Evolutionary conservation across 1,284 basidiomycete genomes (phyloP).

Genomic region (Sanghuangporus weigelae): DNA sequence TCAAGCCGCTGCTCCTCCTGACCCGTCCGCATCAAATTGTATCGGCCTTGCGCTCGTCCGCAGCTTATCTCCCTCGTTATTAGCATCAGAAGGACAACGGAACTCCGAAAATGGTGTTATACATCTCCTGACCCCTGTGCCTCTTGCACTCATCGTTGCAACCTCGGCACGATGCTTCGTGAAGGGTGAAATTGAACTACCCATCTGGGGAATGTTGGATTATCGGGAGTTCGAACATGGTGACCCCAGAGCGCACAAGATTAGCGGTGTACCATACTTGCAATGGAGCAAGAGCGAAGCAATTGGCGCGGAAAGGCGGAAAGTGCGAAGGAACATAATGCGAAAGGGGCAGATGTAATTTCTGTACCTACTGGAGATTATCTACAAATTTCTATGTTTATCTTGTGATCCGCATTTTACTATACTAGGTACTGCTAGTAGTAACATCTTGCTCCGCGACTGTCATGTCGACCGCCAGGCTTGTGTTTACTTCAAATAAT

Average conservation of each 20-base stretch:
- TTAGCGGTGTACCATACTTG: conserved; percentile 71
- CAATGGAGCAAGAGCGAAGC: conserved; percentile 69
- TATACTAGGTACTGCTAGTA: background rate
- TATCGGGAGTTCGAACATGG: conserved; percentile 41
- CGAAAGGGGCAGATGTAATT: conserved; percentile 63
- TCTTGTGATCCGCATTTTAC: background rate
- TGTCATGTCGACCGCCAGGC: background rate
- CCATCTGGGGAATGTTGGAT: conserved; percentile 85
- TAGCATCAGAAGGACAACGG: conserved; percentile 18
- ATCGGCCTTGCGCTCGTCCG: conserved; percentile 74
- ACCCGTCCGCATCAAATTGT: conserved; percentile 53
- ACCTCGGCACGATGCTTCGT: conserved; percentile 47
- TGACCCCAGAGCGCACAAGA: conserved; percentile 50
- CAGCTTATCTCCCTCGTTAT: conserved; percentile 39
- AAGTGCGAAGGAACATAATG: conserved; percentile 87
- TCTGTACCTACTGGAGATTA: background rate
- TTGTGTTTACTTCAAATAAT: conserved; percentile 42
- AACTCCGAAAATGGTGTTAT: conserved; percentile 27
- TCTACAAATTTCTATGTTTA: background rate
- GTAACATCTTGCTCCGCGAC: background rate
- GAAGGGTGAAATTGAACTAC: conserved; percentile 85
- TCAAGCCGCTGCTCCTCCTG: conserved; percentile 47
- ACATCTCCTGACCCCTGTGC: conserved; percentile 76
- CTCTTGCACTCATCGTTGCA: conserved; percentile 36
- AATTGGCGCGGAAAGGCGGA: conserved; percentile 63